Conservation (phyloP, 805 yeast species). For the Sugiyamaella chiloensis region DNA sequence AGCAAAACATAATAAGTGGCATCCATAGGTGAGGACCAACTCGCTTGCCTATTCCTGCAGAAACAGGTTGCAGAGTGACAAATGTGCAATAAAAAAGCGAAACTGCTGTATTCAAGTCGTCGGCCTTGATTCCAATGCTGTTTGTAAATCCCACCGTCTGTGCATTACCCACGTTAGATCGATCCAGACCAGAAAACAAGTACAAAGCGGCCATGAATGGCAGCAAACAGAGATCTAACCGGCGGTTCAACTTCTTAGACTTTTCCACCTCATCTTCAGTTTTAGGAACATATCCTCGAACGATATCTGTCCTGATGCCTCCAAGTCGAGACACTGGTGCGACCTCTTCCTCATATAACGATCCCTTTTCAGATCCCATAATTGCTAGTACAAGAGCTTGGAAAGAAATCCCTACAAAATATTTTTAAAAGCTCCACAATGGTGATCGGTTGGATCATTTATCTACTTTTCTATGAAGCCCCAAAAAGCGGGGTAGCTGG, state of each 20-base stretch:
- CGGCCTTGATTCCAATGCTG: conserved; percentile 27
- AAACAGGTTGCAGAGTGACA: conserved; percentile 41
- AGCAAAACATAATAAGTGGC: conserved; percentile 35
- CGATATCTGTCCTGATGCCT: neutral
- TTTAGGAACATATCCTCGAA: conserved; percentile 2
- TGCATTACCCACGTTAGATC: conserved; percentile 49
- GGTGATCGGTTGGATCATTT: too few species aligned
- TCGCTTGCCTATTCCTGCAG: conserved; percentile 29
- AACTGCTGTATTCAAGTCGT: conserved; percentile 30
- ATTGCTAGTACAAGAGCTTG: too few species aligned
- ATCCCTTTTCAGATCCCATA: neutral
- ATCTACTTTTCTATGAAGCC: too few species aligned
- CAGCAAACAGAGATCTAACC: neutral
- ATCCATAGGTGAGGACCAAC: conserved; percentile 37
- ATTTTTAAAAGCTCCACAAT: too few species aligned
- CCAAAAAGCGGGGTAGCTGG: too few species aligned
- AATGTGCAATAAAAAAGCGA: conserved; percentile 49
- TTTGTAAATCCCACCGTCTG: conserved; percentile 44
- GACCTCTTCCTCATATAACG: neutral
- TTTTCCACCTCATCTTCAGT: neutral
- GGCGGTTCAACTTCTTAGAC: conserved; percentile 1
- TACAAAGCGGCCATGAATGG: conserved; percentile 3
- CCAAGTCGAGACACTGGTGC: neutral
- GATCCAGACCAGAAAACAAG: conserved; percentile 31
- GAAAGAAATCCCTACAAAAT: too few species aligned